These are phyloP conservation scores for Nicotiana tabacum DNA, from an alignment of 257 asterid species.

Conservation along the genomic window DNA sequence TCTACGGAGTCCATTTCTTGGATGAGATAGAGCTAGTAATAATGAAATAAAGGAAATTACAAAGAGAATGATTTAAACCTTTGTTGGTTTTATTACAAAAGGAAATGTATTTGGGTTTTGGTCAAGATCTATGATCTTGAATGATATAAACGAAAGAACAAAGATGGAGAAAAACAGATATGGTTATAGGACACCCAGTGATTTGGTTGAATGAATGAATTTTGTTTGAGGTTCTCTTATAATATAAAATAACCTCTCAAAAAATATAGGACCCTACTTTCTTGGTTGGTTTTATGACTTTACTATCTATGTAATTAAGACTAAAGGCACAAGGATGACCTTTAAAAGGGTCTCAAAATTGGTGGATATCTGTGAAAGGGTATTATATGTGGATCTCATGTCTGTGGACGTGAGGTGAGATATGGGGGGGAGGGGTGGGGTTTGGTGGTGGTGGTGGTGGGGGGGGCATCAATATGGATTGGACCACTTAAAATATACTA, in stretches of 20 bases:
- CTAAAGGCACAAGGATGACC: too few relatives aligned
- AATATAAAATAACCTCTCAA: too few relatives aligned
- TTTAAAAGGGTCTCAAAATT: neutral
- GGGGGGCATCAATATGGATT: neutral
- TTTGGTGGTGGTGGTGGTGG: neutral
- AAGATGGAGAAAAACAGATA: neutral
- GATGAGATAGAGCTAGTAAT: neutral
- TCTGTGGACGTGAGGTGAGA: neutral
- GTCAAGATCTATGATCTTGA: neutral
- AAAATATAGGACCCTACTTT: neutral
- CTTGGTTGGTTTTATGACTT: neutral
- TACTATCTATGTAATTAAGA: too few relatives aligned
- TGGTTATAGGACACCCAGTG: conserved; percentile 18
- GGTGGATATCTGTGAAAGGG: neutral
- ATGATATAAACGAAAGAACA: neutral
- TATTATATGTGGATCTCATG: neutral
- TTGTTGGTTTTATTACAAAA: neutral
- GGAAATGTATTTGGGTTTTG: neutral
- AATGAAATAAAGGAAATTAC: neutral
- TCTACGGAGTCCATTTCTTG: conserved; percentile 32
- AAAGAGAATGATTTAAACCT: neutral
- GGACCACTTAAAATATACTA: neutral
- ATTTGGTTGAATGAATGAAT: neutral
- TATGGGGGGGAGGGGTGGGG: neutral
- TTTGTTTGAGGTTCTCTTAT: neutral